These are phyloP conservation scores for Pichia sp. DNA, from an alignment of 1,139 yeast genomes.

Conservation along the genomic window DNA sequence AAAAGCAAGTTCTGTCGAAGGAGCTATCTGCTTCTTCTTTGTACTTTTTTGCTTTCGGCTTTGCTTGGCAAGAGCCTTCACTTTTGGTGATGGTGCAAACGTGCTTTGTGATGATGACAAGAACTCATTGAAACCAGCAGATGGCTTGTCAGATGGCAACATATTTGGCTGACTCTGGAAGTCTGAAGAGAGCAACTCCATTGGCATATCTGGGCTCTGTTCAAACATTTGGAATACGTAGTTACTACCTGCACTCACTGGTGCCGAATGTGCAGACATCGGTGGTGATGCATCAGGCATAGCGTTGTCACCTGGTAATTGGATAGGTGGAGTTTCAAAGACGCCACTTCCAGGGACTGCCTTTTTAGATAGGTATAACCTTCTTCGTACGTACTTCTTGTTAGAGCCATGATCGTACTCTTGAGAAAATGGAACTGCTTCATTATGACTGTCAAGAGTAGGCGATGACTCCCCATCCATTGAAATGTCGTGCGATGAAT, in stretches of 20 bases:
- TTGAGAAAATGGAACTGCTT: conserved; percentile 4
- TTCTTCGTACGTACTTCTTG: conserved; percentile 9
- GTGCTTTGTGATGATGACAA: not conserved
- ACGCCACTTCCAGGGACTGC: conserved; percentile 14
- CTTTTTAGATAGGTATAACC: conserved; percentile 10
- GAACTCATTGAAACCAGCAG: not conserved
- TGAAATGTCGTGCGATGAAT: too few relatives aligned
- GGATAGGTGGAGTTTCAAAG: conserved; percentile 14
- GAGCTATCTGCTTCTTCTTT: too few relatives aligned
- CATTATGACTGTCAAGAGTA: not conserved
- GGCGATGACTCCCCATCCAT: too few relatives aligned
- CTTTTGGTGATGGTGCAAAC: not conserved
- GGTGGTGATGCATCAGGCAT: too few relatives aligned
- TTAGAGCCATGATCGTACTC: conserved; percentile 2
- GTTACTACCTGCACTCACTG: conserved; percentile 6
- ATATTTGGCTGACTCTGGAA: conserved; percentile 12
- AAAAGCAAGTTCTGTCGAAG: too few relatives aligned
- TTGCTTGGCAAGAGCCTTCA: not conserved
- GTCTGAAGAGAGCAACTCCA: too few relatives aligned
- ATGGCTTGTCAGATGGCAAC: conserved; percentile 1
- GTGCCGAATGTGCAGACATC: too few relatives aligned
- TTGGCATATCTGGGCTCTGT: not conserved
- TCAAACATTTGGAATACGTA: conserved; percentile 11
- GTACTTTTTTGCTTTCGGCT: too few relatives aligned
- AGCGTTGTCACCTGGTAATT: conserved; percentile 2